phyloP scores from a whole-genome alignment of 257 asterid species.

The Solanum gandarillasii region DNA sequence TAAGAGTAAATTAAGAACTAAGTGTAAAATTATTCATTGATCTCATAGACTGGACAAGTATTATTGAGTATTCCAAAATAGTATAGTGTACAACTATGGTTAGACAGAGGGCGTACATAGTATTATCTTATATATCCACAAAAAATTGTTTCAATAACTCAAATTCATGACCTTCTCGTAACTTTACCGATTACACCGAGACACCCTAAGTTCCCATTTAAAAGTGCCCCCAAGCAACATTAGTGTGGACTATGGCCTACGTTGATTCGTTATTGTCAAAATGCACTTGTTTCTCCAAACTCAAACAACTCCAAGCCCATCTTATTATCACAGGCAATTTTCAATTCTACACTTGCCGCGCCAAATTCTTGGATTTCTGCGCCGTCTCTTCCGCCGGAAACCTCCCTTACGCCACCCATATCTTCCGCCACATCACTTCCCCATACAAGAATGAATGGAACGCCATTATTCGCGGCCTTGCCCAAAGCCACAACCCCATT shows the following conservation, averaged over 20 bases:
- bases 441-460: conserved; percentile 85
- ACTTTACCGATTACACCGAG: neutral
- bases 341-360: conserved; percentile 39
- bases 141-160: accelerated
- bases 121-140: neutral
- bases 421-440: conserved; percentile 39
- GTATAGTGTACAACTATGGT: no score
- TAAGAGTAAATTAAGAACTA: no score
- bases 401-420: conserved; percentile 46
- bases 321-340: conserved; percentile 57
- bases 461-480: conserved; percentile 89
- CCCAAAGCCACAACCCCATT: conserved; percentile 57
- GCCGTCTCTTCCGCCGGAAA: conserved; percentile 39
- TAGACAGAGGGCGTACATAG: neutral
- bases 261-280: conserved; percentile 42
- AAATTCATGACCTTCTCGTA: neutral
- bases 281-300: conserved; percentile 34
- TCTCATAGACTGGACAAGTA: no score
- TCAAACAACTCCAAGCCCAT: conserved; percentile 70
- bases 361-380: conserved; percentile 59
- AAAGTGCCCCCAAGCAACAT: neutral
- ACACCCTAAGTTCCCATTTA: neutral
- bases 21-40: no score
- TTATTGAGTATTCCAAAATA: neutral
- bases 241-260: conserved; percentile 33